These are phyloP conservation scores for Mucor piriformis DNA, from an alignment of 371 early-diverging fungal genomes.

Conservation along the genomic window DNA sequence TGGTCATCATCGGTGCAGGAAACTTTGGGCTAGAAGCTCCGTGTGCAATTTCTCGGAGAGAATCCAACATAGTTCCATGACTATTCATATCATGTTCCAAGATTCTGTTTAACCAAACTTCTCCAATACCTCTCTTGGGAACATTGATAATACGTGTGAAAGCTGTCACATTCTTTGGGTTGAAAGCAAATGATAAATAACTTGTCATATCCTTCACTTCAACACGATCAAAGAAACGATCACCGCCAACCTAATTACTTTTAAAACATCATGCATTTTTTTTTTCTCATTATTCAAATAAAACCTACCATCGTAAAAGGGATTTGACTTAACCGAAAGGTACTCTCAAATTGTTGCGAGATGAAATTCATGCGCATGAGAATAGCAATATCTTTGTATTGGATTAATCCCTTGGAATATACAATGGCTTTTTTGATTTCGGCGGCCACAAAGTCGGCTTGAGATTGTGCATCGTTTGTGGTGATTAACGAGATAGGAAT, in stretches of 20 bases:
- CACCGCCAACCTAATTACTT: conserved; percentile 42
- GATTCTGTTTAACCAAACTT: conserved; percentile 35
- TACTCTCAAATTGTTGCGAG: conserved; percentile 50
- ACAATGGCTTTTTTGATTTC: conserved; percentile 48
- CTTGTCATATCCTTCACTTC: conserved; percentile 51
- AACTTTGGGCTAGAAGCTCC: neutral
- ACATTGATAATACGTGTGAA: conserved; percentile 49
- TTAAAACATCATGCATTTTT: conserved; percentile 8
- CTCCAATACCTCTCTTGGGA: conserved; percentile 54
- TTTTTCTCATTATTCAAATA: neutral
- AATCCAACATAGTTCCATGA: neutral
- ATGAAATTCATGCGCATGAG: conserved; percentile 52
- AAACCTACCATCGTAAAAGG: conserved; percentile 52
- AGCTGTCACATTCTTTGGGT: conserved; percentile 47
- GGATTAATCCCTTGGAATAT: conserved; percentile 37
- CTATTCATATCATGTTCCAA: neutral
- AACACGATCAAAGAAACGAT: conserved; percentile 45
- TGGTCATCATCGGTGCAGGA: neutral
- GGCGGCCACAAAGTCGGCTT: conserved; percentile 49
- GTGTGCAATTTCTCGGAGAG: neutral
- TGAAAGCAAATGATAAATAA: conserved; percentile 52
- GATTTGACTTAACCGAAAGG: conserved; percentile 41
- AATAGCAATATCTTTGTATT: conserved; percentile 57
- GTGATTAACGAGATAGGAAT: conserved; percentile 36
- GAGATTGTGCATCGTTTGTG: conserved; percentile 7